These are phyloP conservation scores for Penicillium italicum DNA, from an alignment of 2,329 filamentous ascomycete species.

Conservation along the genomic window DNA sequence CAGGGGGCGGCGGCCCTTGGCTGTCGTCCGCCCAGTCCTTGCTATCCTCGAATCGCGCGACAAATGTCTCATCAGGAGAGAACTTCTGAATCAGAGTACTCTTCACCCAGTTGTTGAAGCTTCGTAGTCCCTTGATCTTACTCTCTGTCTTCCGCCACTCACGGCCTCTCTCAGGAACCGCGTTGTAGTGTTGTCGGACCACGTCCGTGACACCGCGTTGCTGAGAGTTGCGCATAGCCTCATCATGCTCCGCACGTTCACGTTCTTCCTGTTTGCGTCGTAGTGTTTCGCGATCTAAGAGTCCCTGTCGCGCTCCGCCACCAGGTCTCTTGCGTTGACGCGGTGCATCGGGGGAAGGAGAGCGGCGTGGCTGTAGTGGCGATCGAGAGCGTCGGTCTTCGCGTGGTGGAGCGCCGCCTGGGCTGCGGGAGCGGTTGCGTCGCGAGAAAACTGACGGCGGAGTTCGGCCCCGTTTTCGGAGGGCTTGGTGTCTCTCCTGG, in stretches of 20 bases:
- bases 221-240: constrained; percentile 34
- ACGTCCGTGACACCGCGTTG: constrained; percentile 71
- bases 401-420: constrained; percentile 17
- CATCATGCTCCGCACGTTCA: constrained; percentile 41
- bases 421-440: constrained; percentile 34
- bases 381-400: constrained; percentile 40
- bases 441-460: constrained; percentile 41
- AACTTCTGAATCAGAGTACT: constrained; percentile 97
- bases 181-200: constrained; percentile 92
- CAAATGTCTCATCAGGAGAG: constrained; percentile 72
- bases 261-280: constrained; percentile 44
- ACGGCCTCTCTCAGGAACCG: constrained; percentile 84
- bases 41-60: constrained; percentile 48
- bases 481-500: constrained; percentile 39
- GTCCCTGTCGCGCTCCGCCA: constrained; percentile 42
- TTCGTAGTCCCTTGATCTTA: constrained; percentile 88
- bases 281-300: constrained; percentile 38
- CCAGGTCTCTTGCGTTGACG: constrained; percentile 48
- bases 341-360: constrained; percentile 39
- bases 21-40: constrained; percentile 44
- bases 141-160: constrained; percentile 94
- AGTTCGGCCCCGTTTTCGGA: constrained; percentile 34
- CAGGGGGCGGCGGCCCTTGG: constrained; percentile 26
- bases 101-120: constrained; percentile 99
- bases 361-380: constrained; percentile 41